Base-by-base conservation (phyloP, 2,329 filamentous ascomycete genomes). In the Colletotrichum sidae region DNA sequence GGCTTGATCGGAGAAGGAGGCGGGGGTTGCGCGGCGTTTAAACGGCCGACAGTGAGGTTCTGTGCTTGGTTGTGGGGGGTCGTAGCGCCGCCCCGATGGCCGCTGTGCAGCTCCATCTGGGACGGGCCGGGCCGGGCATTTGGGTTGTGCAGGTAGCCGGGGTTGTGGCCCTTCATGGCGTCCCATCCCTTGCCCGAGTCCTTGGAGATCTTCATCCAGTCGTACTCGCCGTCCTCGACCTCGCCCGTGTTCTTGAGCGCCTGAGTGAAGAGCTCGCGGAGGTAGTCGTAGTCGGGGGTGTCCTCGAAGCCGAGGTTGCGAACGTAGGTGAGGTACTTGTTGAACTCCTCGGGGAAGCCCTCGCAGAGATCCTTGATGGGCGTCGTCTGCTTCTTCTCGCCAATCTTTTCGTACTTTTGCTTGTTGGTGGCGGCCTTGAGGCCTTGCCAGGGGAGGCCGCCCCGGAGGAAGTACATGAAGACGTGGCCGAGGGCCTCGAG, bases 341-440 rank as follows among this genome's bases (percentile, higher is more conserved):
- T 96, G 79, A 99, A 97, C 81, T 99, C 94, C 77, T 97, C 93
- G 70, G 96, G 95, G 81, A 97, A 98, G 55, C 93, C 92, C 72
- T 97, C 94, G 77, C 95, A 98, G 13, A 99, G 88, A 73, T 99
- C 96, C 83, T 97, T 97, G 82, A 99, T 96, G 6, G 89, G 88
- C 25, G 96, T 98, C 0, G 95, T 97, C 83, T 98, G 96, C 85
- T 99, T 99, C 91, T 99, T 98, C 85, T 99, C 95, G 50, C 96
- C 96, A 80, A 99, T 99, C 87, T 98, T 98, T 83, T 99, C 96
- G 78, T 99, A 99, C 83, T 99, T 99, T 78, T 99, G 96, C 88
- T 99, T 91, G 79, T 91, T 91, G 51, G 89, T 91, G 37, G 88
- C 89, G 76, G 89, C 89, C 81, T 92, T 92, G 69, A 92, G 81